phyloP scores from a whole-genome alignment of 805 yeast species.

The Wickerhamomyces bovis region DNA sequence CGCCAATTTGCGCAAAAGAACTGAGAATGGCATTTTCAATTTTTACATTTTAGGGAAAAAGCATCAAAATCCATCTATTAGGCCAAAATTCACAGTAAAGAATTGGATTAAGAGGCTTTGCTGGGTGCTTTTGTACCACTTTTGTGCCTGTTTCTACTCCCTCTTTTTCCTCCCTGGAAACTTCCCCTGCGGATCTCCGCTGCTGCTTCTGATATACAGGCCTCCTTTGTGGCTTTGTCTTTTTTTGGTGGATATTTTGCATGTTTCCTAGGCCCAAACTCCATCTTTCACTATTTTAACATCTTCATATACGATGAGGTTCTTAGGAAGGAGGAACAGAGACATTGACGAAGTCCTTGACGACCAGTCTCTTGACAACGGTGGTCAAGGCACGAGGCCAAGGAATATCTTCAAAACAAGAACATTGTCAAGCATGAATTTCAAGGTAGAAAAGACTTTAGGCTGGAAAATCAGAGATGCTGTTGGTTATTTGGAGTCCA shows the following conservation, averaged over 20 bases:
- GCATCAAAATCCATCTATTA: neutral
- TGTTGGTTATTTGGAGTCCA: conserved; percentile 26
- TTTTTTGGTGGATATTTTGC: no score
- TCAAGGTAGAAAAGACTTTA: conserved; percentile 26
- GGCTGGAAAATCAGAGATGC: conserved; percentile 36
- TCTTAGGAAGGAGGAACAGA: neutral
- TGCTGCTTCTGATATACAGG: neutral
- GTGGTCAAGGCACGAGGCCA: neutral
- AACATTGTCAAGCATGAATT: conserved; percentile 11
- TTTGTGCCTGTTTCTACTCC: neutral
- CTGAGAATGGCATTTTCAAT: neutral
- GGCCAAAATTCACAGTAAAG: no score
- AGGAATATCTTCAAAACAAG: conserved; percentile 4
- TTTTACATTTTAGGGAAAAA: neutral
- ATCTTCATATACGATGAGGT: neutral
- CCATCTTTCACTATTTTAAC: neutral
- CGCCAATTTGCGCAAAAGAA: neutral
- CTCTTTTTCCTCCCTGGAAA: neutral
- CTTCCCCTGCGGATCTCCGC: neutral
- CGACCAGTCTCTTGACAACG: neutral
- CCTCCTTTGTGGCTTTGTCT: no score
- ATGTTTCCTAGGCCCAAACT: neutral
- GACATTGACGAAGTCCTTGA: neutral
- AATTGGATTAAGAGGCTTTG: no score
- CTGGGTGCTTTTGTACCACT: neutral